These are phyloP conservation scores for Vitis hybrid DNA, from an alignment of 177 flowering plant genomes.

Conservation along the genomic window DNA sequence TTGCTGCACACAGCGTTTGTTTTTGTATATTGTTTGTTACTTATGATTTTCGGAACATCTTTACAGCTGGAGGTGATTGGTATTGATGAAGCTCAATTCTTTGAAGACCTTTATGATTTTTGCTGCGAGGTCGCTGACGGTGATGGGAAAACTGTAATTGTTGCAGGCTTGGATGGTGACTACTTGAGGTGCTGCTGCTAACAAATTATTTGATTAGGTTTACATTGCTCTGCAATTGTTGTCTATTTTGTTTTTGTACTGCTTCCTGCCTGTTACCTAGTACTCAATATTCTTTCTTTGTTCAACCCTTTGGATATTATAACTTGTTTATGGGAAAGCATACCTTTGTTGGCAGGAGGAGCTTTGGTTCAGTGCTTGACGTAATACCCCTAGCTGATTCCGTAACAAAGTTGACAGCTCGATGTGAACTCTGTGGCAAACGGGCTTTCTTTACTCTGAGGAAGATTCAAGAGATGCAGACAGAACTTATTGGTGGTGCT, in stretches of 20 bases:
- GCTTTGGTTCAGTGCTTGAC: constrained; percentile 89
- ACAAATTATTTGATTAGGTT: not conserved
- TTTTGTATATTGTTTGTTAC: not conserved
- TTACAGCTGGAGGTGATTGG: constrained; percentile 92
- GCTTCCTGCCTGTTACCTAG: not conserved
- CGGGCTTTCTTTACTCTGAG: constrained; percentile 80
- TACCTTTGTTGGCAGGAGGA: constrained; percentile 51
- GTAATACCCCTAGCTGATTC: constrained; percentile 84
- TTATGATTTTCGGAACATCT: constrained; percentile 4
- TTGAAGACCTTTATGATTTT: constrained; percentile 89
- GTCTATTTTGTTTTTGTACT: not conserved
- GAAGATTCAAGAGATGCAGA: constrained; percentile 63
- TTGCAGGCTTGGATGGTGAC: constrained; percentile 97
- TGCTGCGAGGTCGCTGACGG: constrained; percentile 81
- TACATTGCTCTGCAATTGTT: not conserved
- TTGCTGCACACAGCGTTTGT: no score
- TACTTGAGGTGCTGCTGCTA: constrained; percentile 69
- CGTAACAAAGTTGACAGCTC: constrained; percentile 82
- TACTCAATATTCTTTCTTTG: not conserved
- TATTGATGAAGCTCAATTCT: constrained; percentile 96
- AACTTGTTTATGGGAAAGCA: not conserved
- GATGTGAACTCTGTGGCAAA: constrained; percentile 89
- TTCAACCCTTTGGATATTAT: not conserved
- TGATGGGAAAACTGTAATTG: constrained; percentile 85
- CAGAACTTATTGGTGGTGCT: constrained; percentile 90